These are phyloP conservation scores for Tephrocybe rancida DNA, from an alignment of 768 basidiomycete genomes.

Conservation along the genomic window DNA sequence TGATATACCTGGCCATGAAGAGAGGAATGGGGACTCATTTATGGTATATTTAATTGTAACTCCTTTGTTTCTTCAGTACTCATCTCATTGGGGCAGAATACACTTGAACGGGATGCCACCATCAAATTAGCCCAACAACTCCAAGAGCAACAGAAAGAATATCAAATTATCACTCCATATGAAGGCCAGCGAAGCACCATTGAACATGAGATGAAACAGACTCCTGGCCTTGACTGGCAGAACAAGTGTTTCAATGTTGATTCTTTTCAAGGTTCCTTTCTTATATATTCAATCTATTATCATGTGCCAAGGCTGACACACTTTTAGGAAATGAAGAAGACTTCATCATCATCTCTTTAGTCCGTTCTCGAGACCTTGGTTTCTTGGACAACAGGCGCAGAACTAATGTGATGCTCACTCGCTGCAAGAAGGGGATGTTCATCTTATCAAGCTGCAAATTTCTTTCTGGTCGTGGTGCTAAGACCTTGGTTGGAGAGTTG, in stretches of 20 bases:
- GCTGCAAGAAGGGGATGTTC: slow-evolving; percentile 79
- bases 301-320: not conserved
- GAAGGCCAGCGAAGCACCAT: slow-evolving; percentile 67
- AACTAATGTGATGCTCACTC: slow-evolving; percentile 87
- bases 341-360: slow-evolving; percentile 73
- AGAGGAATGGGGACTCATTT: slow-evolving; percentile 32
- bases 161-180: slow-evolving; percentile 80
- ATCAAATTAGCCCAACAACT: slow-evolving; percentile 60
- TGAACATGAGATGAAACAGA: slow-evolving; percentile 54
- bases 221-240: slow-evolving; percentile 54
- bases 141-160: slow-evolving; percentile 49
- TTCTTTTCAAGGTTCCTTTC: slow-evolving; percentile 76
- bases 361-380: slow-evolving; percentile 59
- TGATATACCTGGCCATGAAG: slow-evolving; percentile 48
- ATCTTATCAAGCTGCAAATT: slow-evolving; percentile 68
- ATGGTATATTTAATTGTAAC: slow-evolving; percentile 26
- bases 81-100: slow-evolving; percentile 48
- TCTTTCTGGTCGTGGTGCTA: slow-evolving; percentile 52
- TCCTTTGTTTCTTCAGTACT: not conserved
- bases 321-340: slow-evolving; percentile 80
- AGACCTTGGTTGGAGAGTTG: slow-evolving; percentile 47
- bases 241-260: slow-evolving; percentile 86
- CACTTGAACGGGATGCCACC: slow-evolving; percentile 54
- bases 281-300: slow-evolving; percentile 12
- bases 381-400: slow-evolving; percentile 68